A percentile compares a stretch with the other conserved stretches of the same genome.
These are phyloP conservation scores for Schizonepeta tenuifolia DNA, from an alignment of 257 asterid species.

Conservation along the genomic window DNA sequence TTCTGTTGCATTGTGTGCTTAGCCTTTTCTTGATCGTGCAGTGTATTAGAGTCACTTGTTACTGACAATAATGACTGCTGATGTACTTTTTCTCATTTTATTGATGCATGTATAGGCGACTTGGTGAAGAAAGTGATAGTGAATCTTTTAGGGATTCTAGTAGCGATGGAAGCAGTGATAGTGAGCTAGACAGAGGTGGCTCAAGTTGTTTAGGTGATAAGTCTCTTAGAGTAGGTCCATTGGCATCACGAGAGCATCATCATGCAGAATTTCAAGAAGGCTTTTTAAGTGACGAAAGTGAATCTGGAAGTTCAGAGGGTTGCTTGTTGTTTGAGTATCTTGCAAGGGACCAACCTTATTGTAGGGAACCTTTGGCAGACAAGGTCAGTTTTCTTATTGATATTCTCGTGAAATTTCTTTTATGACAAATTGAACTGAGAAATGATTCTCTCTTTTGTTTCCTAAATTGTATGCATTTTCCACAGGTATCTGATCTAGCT, in stretches of 20 bases:
- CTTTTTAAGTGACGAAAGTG: conserved; percentile 90
- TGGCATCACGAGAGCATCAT: conserved; percentile 45
- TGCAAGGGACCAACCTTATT: conserved; percentile 69
- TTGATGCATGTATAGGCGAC: conserved; percentile 51
- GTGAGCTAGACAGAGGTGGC: conserved; percentile 66
- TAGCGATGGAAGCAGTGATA: conserved; percentile 91
- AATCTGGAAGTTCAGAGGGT: conserved; percentile 72
- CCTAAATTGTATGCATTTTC: conserved; percentile 12
- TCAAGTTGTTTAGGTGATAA: conserved; percentile 40
- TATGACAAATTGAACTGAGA: neutral
- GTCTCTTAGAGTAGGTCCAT: conserved; percentile 40
- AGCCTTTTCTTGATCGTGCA: conserved; percentile 8
- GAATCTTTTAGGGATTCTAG: conserved; percentile 78
- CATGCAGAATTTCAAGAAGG: conserved; percentile 59
- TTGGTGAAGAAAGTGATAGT: conserved; percentile 84
- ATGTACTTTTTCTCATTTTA: neutral
- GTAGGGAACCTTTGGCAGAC: conserved; percentile 80
- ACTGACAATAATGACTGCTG: conserved; percentile 14
- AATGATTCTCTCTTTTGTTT: conserved; percentile 18
- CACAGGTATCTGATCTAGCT: conserved; percentile 71
- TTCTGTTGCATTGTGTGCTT: neutral
- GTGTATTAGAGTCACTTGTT: neutral
- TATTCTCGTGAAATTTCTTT: neutral
- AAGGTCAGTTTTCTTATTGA: conserved; percentile 38
- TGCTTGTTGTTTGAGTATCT: conserved; percentile 78